Evolutionary conservation across 768 basidiomycete species (phyloP).

Genomic region (Favolaschia claudopus): DNA sequence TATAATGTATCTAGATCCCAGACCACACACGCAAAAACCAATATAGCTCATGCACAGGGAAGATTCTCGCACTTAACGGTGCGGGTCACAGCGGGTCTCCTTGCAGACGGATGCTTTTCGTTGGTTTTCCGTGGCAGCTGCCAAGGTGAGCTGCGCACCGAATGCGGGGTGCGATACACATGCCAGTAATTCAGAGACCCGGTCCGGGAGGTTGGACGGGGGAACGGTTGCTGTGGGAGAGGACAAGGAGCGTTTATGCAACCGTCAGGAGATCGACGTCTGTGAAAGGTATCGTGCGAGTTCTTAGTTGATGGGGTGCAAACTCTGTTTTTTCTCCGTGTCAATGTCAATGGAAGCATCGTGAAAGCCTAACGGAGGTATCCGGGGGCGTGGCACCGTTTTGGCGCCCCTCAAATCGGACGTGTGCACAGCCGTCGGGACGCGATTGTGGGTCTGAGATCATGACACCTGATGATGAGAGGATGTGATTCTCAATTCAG

Average conservation of each 20-base stretch:
- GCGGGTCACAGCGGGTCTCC: slow-evolving; percentile 18
- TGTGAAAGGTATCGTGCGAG: not conserved
- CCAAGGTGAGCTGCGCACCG: slow-evolving; percentile 5
- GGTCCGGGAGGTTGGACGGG: slow-evolving; percentile 10
- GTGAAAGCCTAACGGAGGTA: not conserved
- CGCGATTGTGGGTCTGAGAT: not conserved
- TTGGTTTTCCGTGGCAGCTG: not conserved
- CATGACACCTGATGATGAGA: slow-evolving; percentile 10
- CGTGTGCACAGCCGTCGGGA: slow-evolving; percentile 10
- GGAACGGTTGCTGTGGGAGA: slow-evolving; percentile 5
- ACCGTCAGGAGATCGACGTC: slow-evolving; percentile 21
- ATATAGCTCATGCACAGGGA: not conserved
- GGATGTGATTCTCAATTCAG: too few species aligned
- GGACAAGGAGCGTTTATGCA: not conserved
- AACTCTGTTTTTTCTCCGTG: slow-evolving; percentile 15
- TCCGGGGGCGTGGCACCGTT: not conserved
- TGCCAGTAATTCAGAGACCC: not conserved
- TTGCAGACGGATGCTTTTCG: slow-evolving; percentile 8
- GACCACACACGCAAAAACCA: too few species aligned
- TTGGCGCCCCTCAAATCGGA: not conserved
- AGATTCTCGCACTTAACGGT: slow-evolving; percentile 11
- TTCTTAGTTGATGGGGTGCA: not conserved
- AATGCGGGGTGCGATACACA: slow-evolving; percentile 20
- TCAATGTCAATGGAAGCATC: slow-evolving; percentile 18
- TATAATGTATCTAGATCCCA: too few species aligned